These are phyloP conservation scores for Phaeosphaeriaceae sp. DNA, from an alignment of 2,329 filamentous ascomycete species.

Conservation along the genomic window DNA sequence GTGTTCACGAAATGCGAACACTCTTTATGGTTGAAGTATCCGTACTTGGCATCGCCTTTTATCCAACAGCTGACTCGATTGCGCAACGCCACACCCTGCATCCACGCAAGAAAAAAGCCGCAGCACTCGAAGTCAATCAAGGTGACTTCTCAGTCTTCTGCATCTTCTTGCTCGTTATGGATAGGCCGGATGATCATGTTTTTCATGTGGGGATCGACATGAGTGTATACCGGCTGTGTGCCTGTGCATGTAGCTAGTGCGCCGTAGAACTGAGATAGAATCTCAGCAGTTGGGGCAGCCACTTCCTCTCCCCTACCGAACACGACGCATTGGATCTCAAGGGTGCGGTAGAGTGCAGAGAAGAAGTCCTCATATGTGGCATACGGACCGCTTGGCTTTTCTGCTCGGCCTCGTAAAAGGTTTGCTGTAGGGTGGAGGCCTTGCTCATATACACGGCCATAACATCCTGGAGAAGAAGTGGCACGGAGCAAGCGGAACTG, in stretches of 20 bases:
- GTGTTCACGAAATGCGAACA: neutral
- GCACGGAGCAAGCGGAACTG: conserved; percentile 3
- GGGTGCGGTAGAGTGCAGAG: neutral
- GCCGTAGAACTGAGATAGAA: neutral
- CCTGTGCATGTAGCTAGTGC: neutral
- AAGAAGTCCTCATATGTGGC: conserved; percentile 1
- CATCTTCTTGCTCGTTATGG: neutral
- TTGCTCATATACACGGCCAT: conserved; percentile 2
- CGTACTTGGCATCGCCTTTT: neutral
- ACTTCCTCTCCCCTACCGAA: neutral
- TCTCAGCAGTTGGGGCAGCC: neutral
- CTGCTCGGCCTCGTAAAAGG: neutral
- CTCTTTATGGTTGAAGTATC: neutral
- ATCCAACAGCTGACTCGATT: neutral
- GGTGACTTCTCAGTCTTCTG: neutral
- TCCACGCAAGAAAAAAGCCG: neutral
- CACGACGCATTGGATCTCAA: neutral
- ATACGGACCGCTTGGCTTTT: neutral
- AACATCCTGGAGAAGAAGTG: conserved; percentile 4
- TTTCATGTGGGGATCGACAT: neutral
- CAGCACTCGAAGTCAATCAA: neutral
- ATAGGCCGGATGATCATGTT: neutral
- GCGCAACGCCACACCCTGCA: conserved; percentile 10
- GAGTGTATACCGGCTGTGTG: neutral
- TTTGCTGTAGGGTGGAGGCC: neutral